A percentile compares a stretch with the other conserved stretches of the same genome.
Conservation (phyloP, 495 filamentous ascomycete genomes). For the Friedmanniomyces simplex region DNA sequence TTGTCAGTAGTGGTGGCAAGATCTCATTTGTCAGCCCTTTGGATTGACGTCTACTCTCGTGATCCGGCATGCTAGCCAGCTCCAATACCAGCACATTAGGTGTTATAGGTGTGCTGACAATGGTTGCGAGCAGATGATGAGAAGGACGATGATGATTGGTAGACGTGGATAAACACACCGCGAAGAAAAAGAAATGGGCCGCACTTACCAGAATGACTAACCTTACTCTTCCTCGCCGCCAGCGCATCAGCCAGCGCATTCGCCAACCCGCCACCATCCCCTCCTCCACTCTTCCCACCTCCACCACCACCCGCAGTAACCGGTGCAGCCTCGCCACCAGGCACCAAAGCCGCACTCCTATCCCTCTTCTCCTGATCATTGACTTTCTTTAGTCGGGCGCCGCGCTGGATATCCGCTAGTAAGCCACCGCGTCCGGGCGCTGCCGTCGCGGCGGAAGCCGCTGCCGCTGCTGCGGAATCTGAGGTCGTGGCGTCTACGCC, state of each 20-base stretch:
- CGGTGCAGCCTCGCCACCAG: slow-evolving; percentile 30
- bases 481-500: slow-evolving; percentile 37
- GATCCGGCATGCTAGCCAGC: no score
- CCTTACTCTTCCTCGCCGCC: slow-evolving; percentile 76
- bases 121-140: slow-evolving; percentile 2
- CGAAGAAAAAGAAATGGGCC: background rate
- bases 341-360: slow-evolving; percentile 62
- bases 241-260: slow-evolving; percentile 73
- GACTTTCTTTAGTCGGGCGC: slow-evolving; percentile 69
- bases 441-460: slow-evolving; percentile 38
- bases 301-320: slow-evolving; percentile 14
- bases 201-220: slow-evolving; percentile 85
- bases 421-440: slow-evolving; percentile 53
- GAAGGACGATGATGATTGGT: background rate
- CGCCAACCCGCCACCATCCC: slow-evolving; percentile 57
- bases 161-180: background rate
- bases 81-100: no score
- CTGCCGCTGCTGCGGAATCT: slow-evolving; percentile 29
- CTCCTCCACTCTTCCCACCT: slow-evolving; percentile 35
- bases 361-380: slow-evolving; percentile 65
- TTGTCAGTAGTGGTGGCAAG: no score
- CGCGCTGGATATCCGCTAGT: slow-evolving; percentile 68
- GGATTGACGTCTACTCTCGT: no score
- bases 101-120: slow-evolving; percentile 22
- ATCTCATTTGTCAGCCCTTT: no score